Evolutionary conservation across 2,329 filamentous ascomycete genomes (phyloP).

Genomic region (Cladophialophora immunda): DNA sequence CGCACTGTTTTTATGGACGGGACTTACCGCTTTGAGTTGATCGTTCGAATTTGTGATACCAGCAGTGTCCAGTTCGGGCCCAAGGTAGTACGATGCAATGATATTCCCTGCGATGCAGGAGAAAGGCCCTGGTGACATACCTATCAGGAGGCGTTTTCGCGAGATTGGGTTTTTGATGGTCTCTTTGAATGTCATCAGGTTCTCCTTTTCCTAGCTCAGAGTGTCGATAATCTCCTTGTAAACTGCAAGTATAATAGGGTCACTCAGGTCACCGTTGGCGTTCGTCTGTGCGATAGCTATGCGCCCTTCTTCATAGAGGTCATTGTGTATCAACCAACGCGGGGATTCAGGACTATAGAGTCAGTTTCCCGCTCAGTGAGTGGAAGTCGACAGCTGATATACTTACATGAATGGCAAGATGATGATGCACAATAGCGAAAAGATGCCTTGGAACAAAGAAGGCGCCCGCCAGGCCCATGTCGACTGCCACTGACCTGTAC

Average conservation of each 20-base stretch:
- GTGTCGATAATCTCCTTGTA: constrained; percentile 32
- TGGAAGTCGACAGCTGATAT: constrained; percentile 14
- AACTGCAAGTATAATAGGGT: constrained; percentile 15
- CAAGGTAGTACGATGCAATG: constrained; percentile 55
- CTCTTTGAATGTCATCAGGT: constrained; percentile 19
- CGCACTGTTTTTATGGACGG: not conserved
- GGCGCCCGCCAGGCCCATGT: constrained; percentile 31
- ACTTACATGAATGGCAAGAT: constrained; percentile 48
- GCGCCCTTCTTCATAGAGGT: constrained; percentile 33
- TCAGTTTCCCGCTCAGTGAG: not conserved
- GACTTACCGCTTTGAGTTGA: constrained; percentile 52
- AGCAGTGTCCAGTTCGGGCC: constrained; percentile 54
- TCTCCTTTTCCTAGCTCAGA: constrained; percentile 33
- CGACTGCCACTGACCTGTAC: constrained; percentile 43
- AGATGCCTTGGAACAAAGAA: constrained; percentile 23
- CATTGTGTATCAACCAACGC: constrained; percentile 40
- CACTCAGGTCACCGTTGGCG: constrained; percentile 20
- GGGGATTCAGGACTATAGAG: constrained; percentile 22
- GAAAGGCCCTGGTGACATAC: constrained; percentile 17
- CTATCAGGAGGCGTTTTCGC: constrained; percentile 17
- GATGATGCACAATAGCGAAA: constrained; percentile 44
- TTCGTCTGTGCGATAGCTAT: constrained; percentile 19
- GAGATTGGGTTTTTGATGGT: constrained; percentile 17
- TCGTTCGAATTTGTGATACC: constrained; percentile 55
- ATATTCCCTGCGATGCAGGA: constrained; percentile 45